A percentile compares a stretch with the other conserved stretches of the same genome.
Evolutionary conservation across 2,329 filamentous ascomycete genomes (phyloP).

Genomic region (Epichloe elymi): DNA sequence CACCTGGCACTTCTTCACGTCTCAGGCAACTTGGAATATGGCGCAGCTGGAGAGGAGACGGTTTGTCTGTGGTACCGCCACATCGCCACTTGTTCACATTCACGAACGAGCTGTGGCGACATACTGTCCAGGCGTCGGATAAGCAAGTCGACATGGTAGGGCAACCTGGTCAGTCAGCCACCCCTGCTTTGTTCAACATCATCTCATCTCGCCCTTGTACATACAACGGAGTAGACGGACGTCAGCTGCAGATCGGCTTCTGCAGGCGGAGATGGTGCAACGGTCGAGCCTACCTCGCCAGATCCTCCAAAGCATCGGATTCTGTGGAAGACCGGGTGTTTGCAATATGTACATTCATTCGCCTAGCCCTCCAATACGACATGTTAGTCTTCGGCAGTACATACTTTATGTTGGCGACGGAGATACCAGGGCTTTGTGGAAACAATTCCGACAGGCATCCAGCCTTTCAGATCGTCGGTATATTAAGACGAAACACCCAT

Average conservation of each 20-base stretch:
- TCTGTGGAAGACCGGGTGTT: background rate
- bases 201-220: background rate
- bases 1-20: background rate
- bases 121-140: background rate
- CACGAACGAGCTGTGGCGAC: background rate
- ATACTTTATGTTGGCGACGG: background rate
- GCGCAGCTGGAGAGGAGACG: background rate
- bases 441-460: background rate
- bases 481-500: background rate
- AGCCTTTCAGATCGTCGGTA: background rate
- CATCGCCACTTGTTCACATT: background rate
- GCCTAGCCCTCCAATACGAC: background rate
- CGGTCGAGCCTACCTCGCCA: background rate
- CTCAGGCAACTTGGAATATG: no score
- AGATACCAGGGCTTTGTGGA: background rate
- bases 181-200: background rate
- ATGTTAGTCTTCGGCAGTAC: background rate
- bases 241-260: constrained; percentile 1
- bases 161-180: background rate
- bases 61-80: no score
- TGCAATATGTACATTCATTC: background rate
- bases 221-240: background rate
- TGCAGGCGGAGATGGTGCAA: constrained; percentile 3
- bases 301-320: background rate
- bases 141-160: background rate